These are phyloP conservation scores for Maudiozyma bulderi DNA, from an alignment of 805 yeast species.

Conservation along the genomic window DNA sequence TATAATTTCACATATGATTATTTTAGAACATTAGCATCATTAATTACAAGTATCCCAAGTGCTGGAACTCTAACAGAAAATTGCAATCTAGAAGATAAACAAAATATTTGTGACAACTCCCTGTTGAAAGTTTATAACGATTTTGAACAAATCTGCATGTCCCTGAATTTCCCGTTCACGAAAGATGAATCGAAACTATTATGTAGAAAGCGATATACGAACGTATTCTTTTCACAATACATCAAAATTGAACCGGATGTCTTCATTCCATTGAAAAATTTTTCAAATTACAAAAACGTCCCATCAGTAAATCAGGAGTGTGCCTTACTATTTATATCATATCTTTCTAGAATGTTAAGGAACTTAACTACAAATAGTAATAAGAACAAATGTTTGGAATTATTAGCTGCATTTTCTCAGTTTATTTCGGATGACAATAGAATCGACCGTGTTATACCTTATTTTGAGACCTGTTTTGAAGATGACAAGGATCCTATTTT, in stretches of 20 bases:
- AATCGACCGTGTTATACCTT: conserved; percentile 78
- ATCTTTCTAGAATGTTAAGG: conserved; percentile 20
- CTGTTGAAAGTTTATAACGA: conserved; percentile 51
- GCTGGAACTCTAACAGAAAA: conserved; percentile 11
- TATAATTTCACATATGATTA: conserved; percentile 64
- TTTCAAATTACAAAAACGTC: background rate
- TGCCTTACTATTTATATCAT: conserved; percentile 21
- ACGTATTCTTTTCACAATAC: background rate
- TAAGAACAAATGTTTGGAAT: conserved; percentile 52
- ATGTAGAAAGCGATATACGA: background rate
- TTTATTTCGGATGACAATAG: conserved; percentile 73
- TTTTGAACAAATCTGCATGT: conserved; percentile 36
- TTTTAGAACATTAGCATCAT: conserved; percentile 34
- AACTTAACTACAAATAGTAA: conserved; percentile 12
- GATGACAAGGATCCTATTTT: conserved; percentile 62
- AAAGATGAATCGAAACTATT: background rate
- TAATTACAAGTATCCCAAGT: conserved; percentile 16
- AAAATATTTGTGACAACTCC: conserved; percentile 15
- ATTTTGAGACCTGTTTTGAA: conserved; percentile 51
- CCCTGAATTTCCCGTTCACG: conserved; percentile 13
- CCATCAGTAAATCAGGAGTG: conserved; percentile 17
- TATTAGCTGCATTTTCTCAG: conserved; percentile 68
- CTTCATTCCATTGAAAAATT: background rate
- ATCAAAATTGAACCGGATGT: background rate
- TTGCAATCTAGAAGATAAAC: conserved; percentile 12